A percentile compares a stretch with the other conserved stretches of the same genome.
Evolutionary conservation across 345 rosid species (phyloP).

Genomic region (Heritiera littoralis): DNA sequence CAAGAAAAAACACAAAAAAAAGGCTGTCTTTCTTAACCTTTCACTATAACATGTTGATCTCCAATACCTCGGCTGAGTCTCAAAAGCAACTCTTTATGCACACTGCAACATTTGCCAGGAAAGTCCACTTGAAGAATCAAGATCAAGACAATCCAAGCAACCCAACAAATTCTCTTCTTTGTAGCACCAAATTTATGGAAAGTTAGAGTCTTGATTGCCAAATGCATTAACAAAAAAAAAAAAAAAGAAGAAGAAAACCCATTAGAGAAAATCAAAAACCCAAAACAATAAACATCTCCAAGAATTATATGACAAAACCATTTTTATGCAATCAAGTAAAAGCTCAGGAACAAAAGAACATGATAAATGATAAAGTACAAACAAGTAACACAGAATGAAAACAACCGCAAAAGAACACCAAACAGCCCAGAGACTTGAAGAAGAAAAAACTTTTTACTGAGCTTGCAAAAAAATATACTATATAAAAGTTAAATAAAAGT

Average conservation of each 20-base stretch:
- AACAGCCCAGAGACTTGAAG: not conserved
- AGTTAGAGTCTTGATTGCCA: constrained; percentile 19
- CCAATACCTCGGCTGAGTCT: constrained; percentile 15
- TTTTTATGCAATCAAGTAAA: constrained; percentile 7
- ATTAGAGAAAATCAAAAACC: not conserved
- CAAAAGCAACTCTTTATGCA: not conserved
- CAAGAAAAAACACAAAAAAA: constrained; percentile 3
- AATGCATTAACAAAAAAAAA: constrained; percentile 16
- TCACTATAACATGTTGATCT: constrained; percentile 3
- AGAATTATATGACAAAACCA: not conserved
- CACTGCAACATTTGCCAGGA: constrained; percentile 2
- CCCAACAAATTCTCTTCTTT: constrained; percentile 4
- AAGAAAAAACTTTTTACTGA: not conserved
- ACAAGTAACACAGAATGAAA: not conserved
- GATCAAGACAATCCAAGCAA: constrained; percentile 7
- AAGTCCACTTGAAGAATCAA: constrained; percentile 17
- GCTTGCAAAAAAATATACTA: not conserved
- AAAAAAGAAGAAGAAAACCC: too few relatives aligned
- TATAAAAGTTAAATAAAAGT: not conserved
- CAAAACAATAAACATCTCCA: constrained; percentile 8
- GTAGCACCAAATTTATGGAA: constrained; percentile 16
- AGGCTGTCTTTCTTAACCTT: not conserved
- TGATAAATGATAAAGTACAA: not conserved
- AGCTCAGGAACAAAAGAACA: constrained; percentile 5
- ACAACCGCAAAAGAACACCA: not conserved